Evolutionary conservation across 2,329 filamentous ascomycete genomes (phyloP).

Genomic region (Elsinoe perseae): DNA sequence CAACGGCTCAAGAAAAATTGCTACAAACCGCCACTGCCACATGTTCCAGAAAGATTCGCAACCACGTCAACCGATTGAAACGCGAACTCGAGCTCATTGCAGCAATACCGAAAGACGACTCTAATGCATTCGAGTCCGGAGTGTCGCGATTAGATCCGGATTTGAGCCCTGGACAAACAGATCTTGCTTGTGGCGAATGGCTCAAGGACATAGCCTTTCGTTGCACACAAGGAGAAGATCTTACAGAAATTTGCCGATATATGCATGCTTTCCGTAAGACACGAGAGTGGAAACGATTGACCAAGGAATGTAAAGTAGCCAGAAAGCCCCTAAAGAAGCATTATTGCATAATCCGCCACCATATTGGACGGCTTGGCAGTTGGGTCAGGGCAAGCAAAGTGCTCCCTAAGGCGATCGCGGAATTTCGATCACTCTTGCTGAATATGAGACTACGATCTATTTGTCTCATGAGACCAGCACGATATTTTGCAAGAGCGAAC

Average conservation of each 20-base stretch:
- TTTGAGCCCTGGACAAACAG: not conserved
- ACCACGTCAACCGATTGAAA: constrained; percentile 1
- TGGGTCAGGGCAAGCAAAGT: not conserved
- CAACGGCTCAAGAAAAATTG: not conserved
- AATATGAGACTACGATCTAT: not conserved
- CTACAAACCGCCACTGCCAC: not conserved
- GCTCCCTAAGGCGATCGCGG: not conserved
- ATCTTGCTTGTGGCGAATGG: not conserved
- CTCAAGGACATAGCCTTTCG: not conserved
- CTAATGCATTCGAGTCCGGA: not conserved
- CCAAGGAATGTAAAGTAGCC: not conserved
- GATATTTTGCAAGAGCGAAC: not conserved
- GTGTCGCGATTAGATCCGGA: too few species aligned
- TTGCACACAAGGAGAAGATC: not conserved
- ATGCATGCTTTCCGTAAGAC: constrained; percentile 1
- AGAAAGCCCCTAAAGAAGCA: not conserved
- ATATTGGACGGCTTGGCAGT: not conserved
- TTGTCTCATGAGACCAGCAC: not conserved
- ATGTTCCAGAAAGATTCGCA: not conserved
- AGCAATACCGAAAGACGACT: not conserved
- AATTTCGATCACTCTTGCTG: not conserved
- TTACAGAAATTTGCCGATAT: not conserved
- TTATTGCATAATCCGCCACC: constrained; percentile 1
- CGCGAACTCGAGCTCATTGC: not conserved
- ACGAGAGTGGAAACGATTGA: not conserved